Evolutionary conservation across 805 yeast species (phyloP).

Genomic region (Blastobotrys parvus): DNA sequence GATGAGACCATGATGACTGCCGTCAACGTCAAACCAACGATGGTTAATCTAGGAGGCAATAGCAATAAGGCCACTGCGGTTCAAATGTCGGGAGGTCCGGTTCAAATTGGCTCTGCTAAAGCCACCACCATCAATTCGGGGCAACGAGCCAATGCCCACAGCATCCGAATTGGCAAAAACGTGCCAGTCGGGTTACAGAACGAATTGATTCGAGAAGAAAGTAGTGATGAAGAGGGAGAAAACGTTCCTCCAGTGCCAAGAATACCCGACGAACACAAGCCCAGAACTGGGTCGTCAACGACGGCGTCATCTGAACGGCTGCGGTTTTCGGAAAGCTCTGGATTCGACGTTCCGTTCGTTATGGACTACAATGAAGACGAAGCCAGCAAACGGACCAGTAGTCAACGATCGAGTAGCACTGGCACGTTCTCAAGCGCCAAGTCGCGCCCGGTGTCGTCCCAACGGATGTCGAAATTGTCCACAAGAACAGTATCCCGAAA

Average conservation of each 20-base stretch:
- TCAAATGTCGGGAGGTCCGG: slow-evolving; percentile 27
- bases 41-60: slow-evolving; percentile 40
- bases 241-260: background rate
- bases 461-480: background rate
- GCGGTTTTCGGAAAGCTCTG: slow-evolving; percentile 5
- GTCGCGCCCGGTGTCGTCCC: background rate
- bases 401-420: background rate
- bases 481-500: background rate
- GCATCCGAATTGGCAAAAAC: slow-evolving; percentile 27
- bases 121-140: slow-evolving; percentile 5
- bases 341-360: slow-evolving; percentile 15
- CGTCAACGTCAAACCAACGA: slow-evolving; percentile 62
- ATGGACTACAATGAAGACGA: slow-evolving; percentile 4
- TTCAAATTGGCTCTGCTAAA: slow-evolving; percentile 6
- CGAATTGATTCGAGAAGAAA: slow-evolving; percentile 21
- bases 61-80: slow-evolving; percentile 24
- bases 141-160: slow-evolving; percentile 17
- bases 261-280: background rate
- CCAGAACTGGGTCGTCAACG: too few species aligned
- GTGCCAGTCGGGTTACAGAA: slow-evolving; percentile 16
- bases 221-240: slow-evolving; percentile 7
- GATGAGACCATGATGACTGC: slow-evolving; percentile 49
- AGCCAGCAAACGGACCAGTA: background rate
- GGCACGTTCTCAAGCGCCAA: background rate
- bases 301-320: background rate